Evolutionary conservation across 768 basidiomycete species (phyloP), one percentile per base, ranked within the genome.

Genomic region (Pluteus cervinus): DNA sequence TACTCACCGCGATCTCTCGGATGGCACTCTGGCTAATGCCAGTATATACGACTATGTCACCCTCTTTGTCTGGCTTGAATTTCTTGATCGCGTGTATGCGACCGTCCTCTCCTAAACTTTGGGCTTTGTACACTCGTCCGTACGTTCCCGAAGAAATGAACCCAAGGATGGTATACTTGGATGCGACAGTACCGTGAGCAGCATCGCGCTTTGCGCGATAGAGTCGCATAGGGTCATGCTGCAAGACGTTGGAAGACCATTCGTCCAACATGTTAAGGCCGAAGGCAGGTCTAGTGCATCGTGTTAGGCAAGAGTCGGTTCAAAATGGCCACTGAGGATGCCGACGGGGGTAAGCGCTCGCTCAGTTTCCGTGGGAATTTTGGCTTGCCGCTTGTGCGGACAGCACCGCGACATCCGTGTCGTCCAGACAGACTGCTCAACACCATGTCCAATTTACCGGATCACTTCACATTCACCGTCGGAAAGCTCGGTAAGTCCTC

Each of bases 11-110:
- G 47, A 98, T 98, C 60, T 99, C 96, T 42, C 96, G 72, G 49
- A 91, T 89, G 4, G 94, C 96, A 61, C 90, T 94, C 64, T 99
- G 96, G 57, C 89, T 93, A 50, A 99, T 91, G 2, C 94, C 96
- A 7, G 94, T 97, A 57, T 98, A 99, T 0, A 91, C 91, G 36
- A 85, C 65, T 1, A 92, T 81, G 54, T 98, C 96, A 15, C 94
- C 94, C 64, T 99, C 96, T 61, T 98, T 98, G 71, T 99, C 96
- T 0, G 94, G 96, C 55, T 99, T 99, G 70, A 98, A 98, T 60
- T 98, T 99, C 71, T 99, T 99, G 66, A 99, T 98, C 5, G 96
- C 96, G 49, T 92, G 85, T 32, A 94, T 72, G 45, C 65, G 69
- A 2, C 70, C 76, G 28, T 82, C 79, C 3, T 77, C 71, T 9